Percentiles rank a stretch among this genome's conserved stretches.
These are phyloP conservation scores for Microsporum canis DNA, from an alignment of 2,329 filamentous ascomycete genomes.

Conservation along the genomic window DNA sequence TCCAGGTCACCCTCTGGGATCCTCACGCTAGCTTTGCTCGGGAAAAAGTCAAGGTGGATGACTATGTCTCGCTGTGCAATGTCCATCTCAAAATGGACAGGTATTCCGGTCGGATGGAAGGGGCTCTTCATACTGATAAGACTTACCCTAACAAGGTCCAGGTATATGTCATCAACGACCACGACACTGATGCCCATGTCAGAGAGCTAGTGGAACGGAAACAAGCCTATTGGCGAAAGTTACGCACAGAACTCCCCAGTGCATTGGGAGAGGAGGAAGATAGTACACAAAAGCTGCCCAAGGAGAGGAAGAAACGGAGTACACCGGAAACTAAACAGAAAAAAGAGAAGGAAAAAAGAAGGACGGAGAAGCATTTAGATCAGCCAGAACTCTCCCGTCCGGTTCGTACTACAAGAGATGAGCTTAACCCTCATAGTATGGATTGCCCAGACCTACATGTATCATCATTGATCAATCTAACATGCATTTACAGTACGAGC, in stretches of 20 bases:
- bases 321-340: conserved; percentile 21
- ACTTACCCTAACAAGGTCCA: conserved; percentile 43
- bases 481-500: conserved; percentile 34
- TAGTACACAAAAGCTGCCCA: not conserved
- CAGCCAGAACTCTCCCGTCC: not conserved
- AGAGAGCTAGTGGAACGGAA: conserved; percentile 51
- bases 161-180: conserved; percentile 43
- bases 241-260: conserved; percentile 22
- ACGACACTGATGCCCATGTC: conserved; percentile 37
- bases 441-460: not conserved
- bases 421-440: conserved; percentile 36
- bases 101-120: conserved; percentile 53
- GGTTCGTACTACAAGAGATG: conserved; percentile 14
- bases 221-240: conserved; percentile 49
- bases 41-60: conserved; percentile 44
- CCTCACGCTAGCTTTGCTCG: conserved; percentile 53
- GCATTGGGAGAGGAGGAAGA: conserved; percentile 29
- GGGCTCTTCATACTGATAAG: conserved; percentile 54
- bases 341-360: conserved; percentile 19
- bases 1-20: conserved; percentile 61
- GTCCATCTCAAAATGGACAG: conserved; percentile 54
- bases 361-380: conserved; percentile 17
- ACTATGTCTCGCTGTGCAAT: conserved; percentile 59
- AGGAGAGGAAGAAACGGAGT: conserved; percentile 24
- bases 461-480: not conserved